phyloP scores from a whole-genome alignment of 2,329 filamentous ascomycete species.

The Cladosporium phlei region DNA sequence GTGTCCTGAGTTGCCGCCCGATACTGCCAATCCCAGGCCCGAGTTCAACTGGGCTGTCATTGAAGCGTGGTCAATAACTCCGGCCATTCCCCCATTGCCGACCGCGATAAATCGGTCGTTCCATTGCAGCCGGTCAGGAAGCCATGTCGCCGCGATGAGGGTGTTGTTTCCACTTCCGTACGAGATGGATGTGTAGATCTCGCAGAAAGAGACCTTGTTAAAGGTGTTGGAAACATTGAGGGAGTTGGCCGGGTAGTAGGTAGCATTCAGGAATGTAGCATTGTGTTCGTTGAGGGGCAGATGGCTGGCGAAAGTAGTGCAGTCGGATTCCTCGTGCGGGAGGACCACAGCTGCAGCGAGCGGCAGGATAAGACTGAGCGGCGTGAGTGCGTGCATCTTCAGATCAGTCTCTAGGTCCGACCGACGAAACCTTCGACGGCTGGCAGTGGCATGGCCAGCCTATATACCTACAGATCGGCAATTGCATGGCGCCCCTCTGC shows the following conservation, averaged over 20 bases:
- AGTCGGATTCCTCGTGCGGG: neutral
- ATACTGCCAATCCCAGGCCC: conserved; percentile 25
- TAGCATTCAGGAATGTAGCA: conserved; percentile 19
- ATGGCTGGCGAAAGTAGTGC: conserved; percentile 4
- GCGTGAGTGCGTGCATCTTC: neutral
- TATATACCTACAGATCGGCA: too few relatives aligned
- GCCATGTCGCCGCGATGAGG: conserved; percentile 24
- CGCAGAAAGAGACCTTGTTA: conserved; percentile 24
- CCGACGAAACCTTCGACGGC: too few relatives aligned
- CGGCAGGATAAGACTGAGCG: neutral
- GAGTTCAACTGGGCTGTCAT: conserved; percentile 25
- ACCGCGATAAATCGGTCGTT: conserved; percentile 27
- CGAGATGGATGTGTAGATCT: conserved; percentile 21
- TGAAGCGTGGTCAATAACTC: conserved; percentile 20
- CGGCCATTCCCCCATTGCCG: conserved; percentile 29
- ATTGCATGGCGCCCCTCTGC: too few relatives aligned
- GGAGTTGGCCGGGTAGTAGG: conserved; percentile 16
- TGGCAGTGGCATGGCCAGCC: too few relatives aligned
- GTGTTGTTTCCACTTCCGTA: conserved; percentile 22
- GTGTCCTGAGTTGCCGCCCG: conserved; percentile 26
- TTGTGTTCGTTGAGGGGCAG: conserved; percentile 14
- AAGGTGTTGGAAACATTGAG: conserved; percentile 19
- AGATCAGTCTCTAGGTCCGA: too few relatives aligned
- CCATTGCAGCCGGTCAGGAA: conserved; percentile 22
- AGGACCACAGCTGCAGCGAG: conserved; percentile 2